phyloP scores from a whole-genome alignment of 345 rosid genomes.

The Excoecaria cochinchinensis region DNA sequence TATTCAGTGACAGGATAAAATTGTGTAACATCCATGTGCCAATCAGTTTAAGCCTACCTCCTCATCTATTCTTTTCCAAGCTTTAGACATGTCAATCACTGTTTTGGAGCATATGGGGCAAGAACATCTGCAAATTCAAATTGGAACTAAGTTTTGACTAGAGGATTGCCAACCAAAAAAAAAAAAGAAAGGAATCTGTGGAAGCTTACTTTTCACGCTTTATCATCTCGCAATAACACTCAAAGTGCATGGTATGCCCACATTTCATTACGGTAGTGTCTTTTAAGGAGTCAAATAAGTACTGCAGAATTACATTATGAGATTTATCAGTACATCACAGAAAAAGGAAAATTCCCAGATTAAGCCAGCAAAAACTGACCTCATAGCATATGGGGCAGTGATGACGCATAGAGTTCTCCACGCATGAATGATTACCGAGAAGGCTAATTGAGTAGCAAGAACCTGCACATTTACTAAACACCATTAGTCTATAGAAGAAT shows the following conservation, averaged over 20 bases:
- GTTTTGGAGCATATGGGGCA: slow-evolving; percentile 96
- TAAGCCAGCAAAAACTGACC: slow-evolving; percentile 40
- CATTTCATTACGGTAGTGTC: slow-evolving; percentile 93
- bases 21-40: neutral
- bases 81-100: slow-evolving; percentile 82
- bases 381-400: slow-evolving; percentile 97
- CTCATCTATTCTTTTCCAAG: slow-evolving; percentile 86
- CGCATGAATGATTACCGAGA: slow-evolving; percentile 74
- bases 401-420: slow-evolving; percentile 96
- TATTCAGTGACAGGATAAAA: neutral
- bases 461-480: slow-evolving; percentile 39
- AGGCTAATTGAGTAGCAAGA: slow-evolving; percentile 70
- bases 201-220: slow-evolving; percentile 69
- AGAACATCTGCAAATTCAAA: slow-evolving; percentile 49
- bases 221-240: slow-evolving; percentile 84
- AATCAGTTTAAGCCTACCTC: slow-evolving; percentile 53
- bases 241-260: slow-evolving; percentile 94
- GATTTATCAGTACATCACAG: slow-evolving; percentile 1
- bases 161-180: neutral
- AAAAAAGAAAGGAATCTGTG: neutral
- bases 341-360: neutral
- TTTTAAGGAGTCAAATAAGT: slow-evolving; percentile 87
- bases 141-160: slow-evolving; percentile 11
- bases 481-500: neutral
- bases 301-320: slow-evolving; percentile 41